These are phyloP conservation scores for Lactarius pseudohatsudake DNA, from an alignment of 768 basidiomycete genomes.

Conservation along the genomic window DNA sequence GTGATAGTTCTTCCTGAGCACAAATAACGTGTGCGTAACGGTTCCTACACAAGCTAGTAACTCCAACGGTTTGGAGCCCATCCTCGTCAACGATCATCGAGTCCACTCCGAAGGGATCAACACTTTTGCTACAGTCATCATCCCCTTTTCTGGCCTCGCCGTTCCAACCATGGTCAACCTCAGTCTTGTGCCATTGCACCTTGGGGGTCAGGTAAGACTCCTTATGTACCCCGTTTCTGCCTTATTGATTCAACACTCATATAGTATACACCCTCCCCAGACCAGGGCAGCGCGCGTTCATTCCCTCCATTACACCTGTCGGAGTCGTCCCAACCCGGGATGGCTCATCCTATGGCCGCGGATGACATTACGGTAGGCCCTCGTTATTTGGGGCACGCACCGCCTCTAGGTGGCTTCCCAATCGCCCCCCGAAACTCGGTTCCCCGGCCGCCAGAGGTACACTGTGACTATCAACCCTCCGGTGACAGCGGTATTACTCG, in stretches of 20 bases:
- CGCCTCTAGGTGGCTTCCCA: neutral
- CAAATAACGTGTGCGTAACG: neutral
- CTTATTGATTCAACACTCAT: neutral
- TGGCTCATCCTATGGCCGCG: neutral
- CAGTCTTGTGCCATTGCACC: neutral
- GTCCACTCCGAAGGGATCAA: neutral
- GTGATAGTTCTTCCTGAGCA: neutral
- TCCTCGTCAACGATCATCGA: neutral
- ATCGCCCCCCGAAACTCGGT: neutral
- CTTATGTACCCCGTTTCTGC: neutral
- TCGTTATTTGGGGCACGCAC: neutral
- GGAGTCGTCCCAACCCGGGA: neutral
- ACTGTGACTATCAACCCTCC: neutral
- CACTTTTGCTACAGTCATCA: neutral
- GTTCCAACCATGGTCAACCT: neutral
- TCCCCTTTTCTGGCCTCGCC: neutral
- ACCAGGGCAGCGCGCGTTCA: neutral
- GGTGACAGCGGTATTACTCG: too few species aligned
- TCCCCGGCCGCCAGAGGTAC: neutral
- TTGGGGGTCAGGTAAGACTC: neutral
- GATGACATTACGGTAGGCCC: neutral
- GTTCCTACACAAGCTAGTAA: neutral
- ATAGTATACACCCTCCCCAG: neutral
- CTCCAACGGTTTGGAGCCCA: neutral
- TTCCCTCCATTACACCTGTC: neutral